Evolutionary conservation across 1,284 basidiomycete genomes (phyloP).

Genomic region (Laetiporus sulphureus): DNA sequence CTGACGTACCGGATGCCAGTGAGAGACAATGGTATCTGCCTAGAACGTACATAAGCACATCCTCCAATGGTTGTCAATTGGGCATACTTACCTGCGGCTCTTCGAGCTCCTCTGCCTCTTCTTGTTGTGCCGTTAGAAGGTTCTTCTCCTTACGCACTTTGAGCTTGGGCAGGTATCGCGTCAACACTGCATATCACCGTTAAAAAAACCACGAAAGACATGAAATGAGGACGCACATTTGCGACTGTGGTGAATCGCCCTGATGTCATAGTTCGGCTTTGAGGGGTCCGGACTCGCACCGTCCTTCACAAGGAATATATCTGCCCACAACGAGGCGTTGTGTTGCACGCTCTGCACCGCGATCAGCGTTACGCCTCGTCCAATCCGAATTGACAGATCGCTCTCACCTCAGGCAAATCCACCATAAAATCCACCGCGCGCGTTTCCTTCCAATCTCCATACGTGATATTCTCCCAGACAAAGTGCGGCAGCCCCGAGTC

Average conservation of each 20-base stretch:
- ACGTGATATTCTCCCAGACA: slow-evolving; percentile 79
- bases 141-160: slow-evolving; percentile 82
- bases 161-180: slow-evolving; percentile 70
- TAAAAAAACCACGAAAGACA: too few relatives aligned
- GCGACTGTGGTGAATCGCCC: slow-evolving; percentile 66
- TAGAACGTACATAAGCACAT: slow-evolving; percentile 17
- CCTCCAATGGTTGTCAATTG: neutral
- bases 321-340: slow-evolving; percentile 83
- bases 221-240: slow-evolving; percentile 54
- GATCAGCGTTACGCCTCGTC: neutral
- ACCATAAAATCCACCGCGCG: slow-evolving; percentile 62
- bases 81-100: slow-evolving; percentile 34
- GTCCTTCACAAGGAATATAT: slow-evolving; percentile 74
- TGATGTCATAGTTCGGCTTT: slow-evolving; percentile 42
- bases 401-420: slow-evolving; percentile 67
- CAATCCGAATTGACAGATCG: slow-evolving; percentile 4
- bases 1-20: slow-evolving; percentile 70
- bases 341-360: slow-evolving; percentile 57
- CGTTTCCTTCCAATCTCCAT: slow-evolving; percentile 73
- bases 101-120: slow-evolving; percentile 24
- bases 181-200: slow-evolving; percentile 79
- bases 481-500: slow-evolving; percentile 57
- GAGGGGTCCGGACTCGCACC: slow-evolving; percentile 59
- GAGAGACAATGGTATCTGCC: slow-evolving; percentile 61
- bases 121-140: slow-evolving; percentile 47